phyloP scores from a whole-genome alignment of 1,284 basidiomycete genomes.

The Fistulinella staudtii region DNA sequence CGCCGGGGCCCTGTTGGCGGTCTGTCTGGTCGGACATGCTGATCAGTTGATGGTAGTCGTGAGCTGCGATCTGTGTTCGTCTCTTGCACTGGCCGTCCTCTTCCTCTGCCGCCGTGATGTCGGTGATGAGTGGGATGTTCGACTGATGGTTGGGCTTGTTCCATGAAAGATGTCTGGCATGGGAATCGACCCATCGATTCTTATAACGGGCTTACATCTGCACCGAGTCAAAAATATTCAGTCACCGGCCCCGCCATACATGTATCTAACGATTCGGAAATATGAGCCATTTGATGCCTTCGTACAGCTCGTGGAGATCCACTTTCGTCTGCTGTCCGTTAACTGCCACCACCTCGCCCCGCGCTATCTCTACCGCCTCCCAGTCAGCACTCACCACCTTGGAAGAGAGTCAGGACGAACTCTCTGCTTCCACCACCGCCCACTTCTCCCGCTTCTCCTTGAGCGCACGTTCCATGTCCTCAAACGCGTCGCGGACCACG shows the following conservation, averaged over 20 bases:
- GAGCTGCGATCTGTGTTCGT: neutral
- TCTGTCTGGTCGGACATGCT: neutral
- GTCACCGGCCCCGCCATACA: neutral
- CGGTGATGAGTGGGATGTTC: neutral
- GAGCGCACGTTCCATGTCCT: slow-evolving; percentile 59
- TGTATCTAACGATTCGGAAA: slow-evolving; percentile 23
- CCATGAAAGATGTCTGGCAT: slow-evolving; percentile 8
- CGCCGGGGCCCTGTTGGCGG: neutral
- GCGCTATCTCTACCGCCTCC: slow-evolving; percentile 14
- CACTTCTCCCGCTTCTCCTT: slow-evolving; percentile 39
- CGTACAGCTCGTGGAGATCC: slow-evolving; percentile 18
- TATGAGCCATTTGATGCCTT: slow-evolving; percentile 23
- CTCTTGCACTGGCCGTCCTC: neutral
- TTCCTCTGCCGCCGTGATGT: slow-evolving; percentile 5
- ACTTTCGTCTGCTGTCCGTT: slow-evolving; percentile 7
- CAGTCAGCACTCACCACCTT: slow-evolving; percentile 8
- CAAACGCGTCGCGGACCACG: slow-evolving; percentile 54
- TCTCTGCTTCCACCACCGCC: slow-evolving; percentile 26
- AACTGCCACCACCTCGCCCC: slow-evolving; percentile 16
- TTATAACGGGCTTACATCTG: neutral
- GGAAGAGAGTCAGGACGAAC: slow-evolving; percentile 35
- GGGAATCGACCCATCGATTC: neutral
- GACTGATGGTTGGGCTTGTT: slow-evolving; percentile 5
- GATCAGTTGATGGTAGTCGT: neutral
- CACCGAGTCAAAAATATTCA: neutral